A percentile compares a stretch with the other conserved stretches of the same genome.
Evolutionary conservation across 768 basidiomycete species (phyloP).

Genomic region (Mycena filopes): DNA sequence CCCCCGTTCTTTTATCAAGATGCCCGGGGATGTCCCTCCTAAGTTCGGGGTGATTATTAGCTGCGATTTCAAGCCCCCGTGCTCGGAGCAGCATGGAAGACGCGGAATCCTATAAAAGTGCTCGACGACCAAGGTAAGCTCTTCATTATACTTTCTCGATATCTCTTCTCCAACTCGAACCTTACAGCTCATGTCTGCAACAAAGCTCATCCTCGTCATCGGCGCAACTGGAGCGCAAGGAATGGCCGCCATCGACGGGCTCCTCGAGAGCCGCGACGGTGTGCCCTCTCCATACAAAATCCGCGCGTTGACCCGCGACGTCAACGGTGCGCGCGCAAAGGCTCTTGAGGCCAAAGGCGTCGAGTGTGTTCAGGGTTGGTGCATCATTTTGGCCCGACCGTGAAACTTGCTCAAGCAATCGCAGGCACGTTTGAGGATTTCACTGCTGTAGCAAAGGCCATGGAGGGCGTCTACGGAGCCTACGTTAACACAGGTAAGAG

Average conservation of each 20-base stretch:
- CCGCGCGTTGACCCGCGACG: constrained; percentile 54
- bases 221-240: constrained; percentile 61
- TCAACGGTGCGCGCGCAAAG: constrained; percentile 45
- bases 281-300: constrained; percentile 53
- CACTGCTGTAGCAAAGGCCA: constrained; percentile 39
- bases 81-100: too few species aligned
- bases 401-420: neutral
- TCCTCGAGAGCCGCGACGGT: constrained; percentile 47
- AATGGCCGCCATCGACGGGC: constrained; percentile 48
- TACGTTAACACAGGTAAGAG: constrained; percentile 49
- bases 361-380: constrained; percentile 50
- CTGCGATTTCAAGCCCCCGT: neutral
- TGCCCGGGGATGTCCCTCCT: constrained; percentile 8
- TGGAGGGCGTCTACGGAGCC: constrained; percentile 52
- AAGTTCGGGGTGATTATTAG: constrained; percentile 5
- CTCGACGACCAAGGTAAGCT: neutral
- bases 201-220: constrained; percentile 55
- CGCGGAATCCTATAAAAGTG: constrained; percentile 8
- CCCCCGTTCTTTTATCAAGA: neutral
- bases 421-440: constrained; percentile 44
- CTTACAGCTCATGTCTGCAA: constrained; percentile 20
- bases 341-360: constrained; percentile 49
- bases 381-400: neutral
- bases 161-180: too few species aligned
- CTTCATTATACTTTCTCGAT: neutral